These are phyloP conservation scores for Brettanomyces naardenensis DNA, from an alignment of 805 yeast genomes.

Conservation along the genomic window DNA sequence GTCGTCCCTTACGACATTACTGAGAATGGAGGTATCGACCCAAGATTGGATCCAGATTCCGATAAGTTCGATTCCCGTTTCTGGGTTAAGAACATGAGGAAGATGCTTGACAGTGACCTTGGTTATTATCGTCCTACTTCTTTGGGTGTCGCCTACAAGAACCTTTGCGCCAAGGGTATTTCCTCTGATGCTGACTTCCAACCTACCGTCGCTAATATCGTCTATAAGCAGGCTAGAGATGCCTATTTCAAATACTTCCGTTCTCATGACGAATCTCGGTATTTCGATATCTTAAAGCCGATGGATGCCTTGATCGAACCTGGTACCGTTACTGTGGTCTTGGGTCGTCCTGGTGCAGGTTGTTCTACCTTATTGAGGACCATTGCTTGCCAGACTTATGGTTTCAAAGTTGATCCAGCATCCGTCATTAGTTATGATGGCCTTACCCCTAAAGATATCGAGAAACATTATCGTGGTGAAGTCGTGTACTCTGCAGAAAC, in stretches of 20 bases:
- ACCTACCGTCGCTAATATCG: conserved; percentile 43
- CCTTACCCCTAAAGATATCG: conserved; percentile 41
- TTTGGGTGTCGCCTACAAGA: conserved; percentile 50
- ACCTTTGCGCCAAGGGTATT: conserved; percentile 54
- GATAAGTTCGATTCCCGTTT: conserved; percentile 52
- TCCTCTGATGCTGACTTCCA: conserved; percentile 66
- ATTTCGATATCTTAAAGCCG: conserved; percentile 49
- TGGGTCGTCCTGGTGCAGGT: conserved; percentile 83
- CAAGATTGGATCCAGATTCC: conserved; percentile 50
- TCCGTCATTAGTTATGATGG: conserved; percentile 48
- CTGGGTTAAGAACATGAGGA: conserved; percentile 62
- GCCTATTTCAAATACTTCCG: conserved; percentile 17
- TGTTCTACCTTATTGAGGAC: conserved; percentile 62
- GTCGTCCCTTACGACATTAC: conserved; percentile 25
- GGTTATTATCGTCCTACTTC: conserved; percentile 57
- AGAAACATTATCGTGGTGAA: conserved; percentile 53
- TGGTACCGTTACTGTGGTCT: conserved; percentile 61
- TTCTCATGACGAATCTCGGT: conserved; percentile 23
- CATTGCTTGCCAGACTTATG: conserved; percentile 50
- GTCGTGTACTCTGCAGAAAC: conserved; percentile 64
- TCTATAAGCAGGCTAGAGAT: conserved; percentile 27
- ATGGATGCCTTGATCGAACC: conserved; percentile 59
- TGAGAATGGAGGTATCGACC: conserved; percentile 19
- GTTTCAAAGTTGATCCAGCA: conserved; percentile 41
- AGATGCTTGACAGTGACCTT: conserved; percentile 43